Evolutionary conservation across 768 basidiomycete genomes (phyloP).

Genomic region (Calocybe indica): DNA sequence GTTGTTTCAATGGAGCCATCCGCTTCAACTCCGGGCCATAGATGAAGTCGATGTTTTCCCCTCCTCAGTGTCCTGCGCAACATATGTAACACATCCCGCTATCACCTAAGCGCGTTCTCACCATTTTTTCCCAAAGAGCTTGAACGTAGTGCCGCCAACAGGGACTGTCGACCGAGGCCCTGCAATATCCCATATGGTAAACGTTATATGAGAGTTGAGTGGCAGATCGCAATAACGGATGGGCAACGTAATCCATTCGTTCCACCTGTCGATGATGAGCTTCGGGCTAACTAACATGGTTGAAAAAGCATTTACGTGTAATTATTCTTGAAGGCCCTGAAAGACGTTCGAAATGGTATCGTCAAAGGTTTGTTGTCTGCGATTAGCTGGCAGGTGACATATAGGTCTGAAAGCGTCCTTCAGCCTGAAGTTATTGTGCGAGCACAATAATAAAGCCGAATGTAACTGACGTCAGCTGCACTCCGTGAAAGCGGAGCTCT

Average conservation of each 20-base stretch:
- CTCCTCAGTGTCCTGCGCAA: conserved; percentile 71
- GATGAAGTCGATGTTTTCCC: conserved; percentile 82
- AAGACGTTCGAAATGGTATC: conserved; percentile 85
- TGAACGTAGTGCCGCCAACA: conserved; percentile 88
- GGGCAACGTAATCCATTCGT: conserved; percentile 90
- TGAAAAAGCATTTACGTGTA: conserved; percentile 51
- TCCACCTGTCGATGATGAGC: conserved; percentile 59
- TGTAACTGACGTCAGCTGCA: conserved; percentile 63
- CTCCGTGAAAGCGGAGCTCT: conserved; percentile 77
- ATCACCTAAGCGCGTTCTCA: conserved; percentile 23
- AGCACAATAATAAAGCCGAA: conserved; percentile 9
- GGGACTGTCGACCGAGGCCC: conserved; percentile 75
- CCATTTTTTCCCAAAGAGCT: conserved; percentile 93
- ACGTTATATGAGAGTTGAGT: conserved; percentile 78
- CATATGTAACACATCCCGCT: background rate
- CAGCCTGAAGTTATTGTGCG: conserved; percentile 22
- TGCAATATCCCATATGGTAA: conserved; percentile 95
- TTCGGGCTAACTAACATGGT: background rate
- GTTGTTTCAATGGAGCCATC: conserved; percentile 77
- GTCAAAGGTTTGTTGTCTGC: conserved; percentile 93
- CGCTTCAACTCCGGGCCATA: conserved; percentile 83
- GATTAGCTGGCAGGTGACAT: conserved; percentile 87
- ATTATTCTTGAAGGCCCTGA: conserved; percentile 84
- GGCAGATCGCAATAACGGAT: conserved; percentile 94
- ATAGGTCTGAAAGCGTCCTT: conserved; percentile 88